Percentiles rank a stretch among this genome's conserved stretches.
Evolutionary conservation across 768 basidiomycete species (phyloP).

Genomic region (Mycena crocata): DNA sequence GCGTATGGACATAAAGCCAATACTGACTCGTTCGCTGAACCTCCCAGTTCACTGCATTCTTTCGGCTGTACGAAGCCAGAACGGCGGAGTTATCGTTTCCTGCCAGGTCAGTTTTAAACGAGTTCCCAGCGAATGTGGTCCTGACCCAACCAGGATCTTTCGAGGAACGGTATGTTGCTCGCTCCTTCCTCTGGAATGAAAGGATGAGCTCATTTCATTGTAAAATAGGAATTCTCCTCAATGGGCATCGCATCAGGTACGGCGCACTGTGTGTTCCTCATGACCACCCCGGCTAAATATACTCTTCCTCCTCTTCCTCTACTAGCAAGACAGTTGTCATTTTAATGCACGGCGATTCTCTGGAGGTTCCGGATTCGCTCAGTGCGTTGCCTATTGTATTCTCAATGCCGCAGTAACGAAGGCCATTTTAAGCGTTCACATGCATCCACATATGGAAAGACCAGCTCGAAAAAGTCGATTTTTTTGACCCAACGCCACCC

Average conservation of each 20-base stretch:
- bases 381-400: conserved; percentile 49
- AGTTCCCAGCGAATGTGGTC: background rate
- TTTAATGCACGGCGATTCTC: conserved; percentile 79
- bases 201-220: too few relatives aligned
- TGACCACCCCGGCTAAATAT: too few relatives aligned
- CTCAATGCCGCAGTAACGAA: background rate
- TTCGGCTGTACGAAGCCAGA: conserved; percentile 72
- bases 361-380: conserved; percentile 76
- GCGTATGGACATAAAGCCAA: conserved; percentile 65
- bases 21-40: background rate
- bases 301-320: too few relatives aligned
- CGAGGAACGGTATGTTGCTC: too few relatives aligned
- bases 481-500: conserved; percentile 75
- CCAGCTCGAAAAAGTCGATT: conserved; percentile 60
- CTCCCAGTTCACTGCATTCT: conserved; percentile 15
- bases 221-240: conserved; percentile 75
- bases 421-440: conserved; percentile 64
- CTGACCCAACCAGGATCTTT: conserved; percentile 66
- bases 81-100: conserved; percentile 80
- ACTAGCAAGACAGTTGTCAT: conserved; percentile 74
- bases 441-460: conserved; percentile 71
- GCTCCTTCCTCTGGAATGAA: too few relatives aligned
- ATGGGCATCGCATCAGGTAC: conserved; percentile 78
- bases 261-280: too few relatives aligned
- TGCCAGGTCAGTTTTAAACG: conserved; percentile 65